A percentile compares a stretch with the other conserved stretches of the same genome.
These are phyloP conservation scores for Diaporthe sp. DNA, from an alignment of 2,329 filamentous ascomycete species.

Conservation along the genomic window DNA sequence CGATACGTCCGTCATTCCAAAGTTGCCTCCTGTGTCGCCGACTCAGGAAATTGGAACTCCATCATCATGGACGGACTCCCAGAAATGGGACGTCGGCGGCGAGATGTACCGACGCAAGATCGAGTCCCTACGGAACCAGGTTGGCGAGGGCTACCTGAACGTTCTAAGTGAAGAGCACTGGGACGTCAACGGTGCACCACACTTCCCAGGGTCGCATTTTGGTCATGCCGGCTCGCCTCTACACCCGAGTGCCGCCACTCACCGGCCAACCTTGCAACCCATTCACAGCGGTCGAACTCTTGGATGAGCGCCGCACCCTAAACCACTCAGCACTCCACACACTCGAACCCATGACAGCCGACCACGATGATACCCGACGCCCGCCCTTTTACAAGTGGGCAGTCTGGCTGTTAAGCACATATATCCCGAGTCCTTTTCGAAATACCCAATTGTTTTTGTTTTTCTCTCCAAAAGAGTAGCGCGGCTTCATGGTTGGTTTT, in stretches of 20 bases:
- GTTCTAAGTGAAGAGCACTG: constrained; percentile 83
- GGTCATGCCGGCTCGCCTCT: constrained; percentile 48
- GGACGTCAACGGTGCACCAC: constrained; percentile 55
- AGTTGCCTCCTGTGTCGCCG: constrained; percentile 46
- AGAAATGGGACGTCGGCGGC: constrained; percentile 75
- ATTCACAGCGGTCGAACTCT: constrained; percentile 65
- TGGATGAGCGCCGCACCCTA: constrained; percentile 48
- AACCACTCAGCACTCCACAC: constrained; percentile 8
- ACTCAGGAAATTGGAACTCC: constrained; percentile 43
- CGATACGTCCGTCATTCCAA: constrained; percentile 49
- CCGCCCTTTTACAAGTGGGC: constrained; percentile 1
- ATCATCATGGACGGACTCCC: constrained; percentile 52
- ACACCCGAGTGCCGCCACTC: constrained; percentile 47
- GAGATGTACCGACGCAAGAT: constrained; percentile 90
- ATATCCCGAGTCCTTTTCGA: constrained; percentile 22
- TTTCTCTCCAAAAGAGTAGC: constrained; percentile 10
- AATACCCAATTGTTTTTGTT: constrained; percentile 21
- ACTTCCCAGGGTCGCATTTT: constrained; percentile 53
- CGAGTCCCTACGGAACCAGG: constrained; percentile 84
- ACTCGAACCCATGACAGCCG: constrained; percentile 23
- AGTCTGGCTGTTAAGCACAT: constrained; percentile 9
- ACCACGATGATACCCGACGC: constrained; percentile 33
- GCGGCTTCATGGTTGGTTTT: constrained; percentile 26
- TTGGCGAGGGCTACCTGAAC: constrained; percentile 88
- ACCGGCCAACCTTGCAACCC: constrained; percentile 50